Conservation (phyloP, 768 basidiomycete species). For the Trametes cingulata region DNA sequence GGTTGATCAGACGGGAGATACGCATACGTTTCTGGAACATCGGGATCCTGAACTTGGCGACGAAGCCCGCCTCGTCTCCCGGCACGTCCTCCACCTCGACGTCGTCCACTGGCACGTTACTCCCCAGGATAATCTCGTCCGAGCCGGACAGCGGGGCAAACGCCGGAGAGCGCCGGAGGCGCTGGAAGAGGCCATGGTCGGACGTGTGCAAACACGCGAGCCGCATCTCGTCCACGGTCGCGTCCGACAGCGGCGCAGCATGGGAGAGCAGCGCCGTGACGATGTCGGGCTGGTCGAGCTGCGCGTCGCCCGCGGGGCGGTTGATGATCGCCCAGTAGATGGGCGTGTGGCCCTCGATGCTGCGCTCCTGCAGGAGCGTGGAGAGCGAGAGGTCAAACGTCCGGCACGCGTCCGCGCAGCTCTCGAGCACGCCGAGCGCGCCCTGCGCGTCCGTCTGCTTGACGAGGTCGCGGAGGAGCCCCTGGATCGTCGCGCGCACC, state of each 20-base stretch:
- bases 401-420: slow-evolving; percentile 63
- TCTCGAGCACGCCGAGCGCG: slow-evolving; percentile 50
- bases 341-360: slow-evolving; percentile 64
- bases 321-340: slow-evolving; percentile 77
- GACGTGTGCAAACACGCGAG: slow-evolving; percentile 65
- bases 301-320: slow-evolving; percentile 36
- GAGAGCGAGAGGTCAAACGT: slow-evolving; percentile 52
- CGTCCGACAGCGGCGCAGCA: slow-evolving; percentile 43
- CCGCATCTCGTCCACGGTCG: slow-evolving; percentile 61
- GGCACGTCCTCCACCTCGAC: slow-evolving; percentile 54
- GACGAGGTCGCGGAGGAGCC: slow-evolving; percentile 53
- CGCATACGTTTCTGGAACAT: slow-evolving; percentile 76
- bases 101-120: slow-evolving; percentile 41
- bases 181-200: slow-evolving; percentile 62
- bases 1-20: slow-evolving; percentile 49
- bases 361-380: slow-evolving; percentile 58
- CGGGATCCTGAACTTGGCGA: slow-evolving; percentile 49
- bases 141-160: slow-evolving; percentile 53
- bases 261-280: slow-evolving; percentile 55
- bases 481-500: slow-evolving; percentile 52
- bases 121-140: slow-evolving; percentile 47
- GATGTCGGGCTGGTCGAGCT: slow-evolving; percentile 29
- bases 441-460: slow-evolving; percentile 27
- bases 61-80: slow-evolving; percentile 55
- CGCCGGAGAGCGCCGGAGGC: slow-evolving; percentile 51